Base-by-base conservation (phyloP, 73 alveolate genomes). In the Loxodes magnus region DNA sequence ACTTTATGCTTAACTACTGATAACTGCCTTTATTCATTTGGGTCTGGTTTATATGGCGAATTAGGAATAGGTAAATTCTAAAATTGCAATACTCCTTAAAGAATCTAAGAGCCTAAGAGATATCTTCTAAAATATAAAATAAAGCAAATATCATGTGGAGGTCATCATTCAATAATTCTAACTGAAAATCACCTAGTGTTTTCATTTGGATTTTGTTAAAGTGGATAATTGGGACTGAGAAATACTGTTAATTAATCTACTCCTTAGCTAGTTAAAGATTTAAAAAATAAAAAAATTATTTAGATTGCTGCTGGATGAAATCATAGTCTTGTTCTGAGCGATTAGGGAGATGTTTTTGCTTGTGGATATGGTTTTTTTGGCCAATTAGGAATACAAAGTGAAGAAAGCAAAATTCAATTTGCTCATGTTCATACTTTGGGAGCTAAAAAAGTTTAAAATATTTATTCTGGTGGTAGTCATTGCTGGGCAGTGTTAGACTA, bases 291-390 rank as follows among this genome's bases (percentile, higher is more conserved):
- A 38, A 6, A 6, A 7, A 68, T 92, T 1, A 57, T 38, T 0
- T 56, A 64, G 60, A 77, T 92, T 28, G 96, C 90, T 17, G 96
- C 99, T 36, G 99, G 99, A 12, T 92, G 97, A 97, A 86, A 92
- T 21, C 99, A 92, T 73, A 61, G 97, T 1, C 24, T 92, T 0
- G 95, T 72, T 10, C 72, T 92, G 35, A 72, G 92, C 23, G 84
- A 73, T 35, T 54, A 77, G 36, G 92, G 93, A 33, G 89, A 75
- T 68, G 57, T 92, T 4, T 92, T 59, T 71, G 87, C 92, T 2
- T 58, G 93, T 27, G 98, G 98, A 10, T 88, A 92, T 38, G 94
- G 95, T 10, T 60, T 72, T 35, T 83, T 60, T 50, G 97, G 98
- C 0, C 78, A 92, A 71, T 67, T 90, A 14, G 87, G 94, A 3